Percentiles rank a stretch among this genome's conserved stretches.
phyloP scores from a whole-genome alignment of 2,329 filamentous ascomycete species.

The Diaporthe destruens region DNA sequence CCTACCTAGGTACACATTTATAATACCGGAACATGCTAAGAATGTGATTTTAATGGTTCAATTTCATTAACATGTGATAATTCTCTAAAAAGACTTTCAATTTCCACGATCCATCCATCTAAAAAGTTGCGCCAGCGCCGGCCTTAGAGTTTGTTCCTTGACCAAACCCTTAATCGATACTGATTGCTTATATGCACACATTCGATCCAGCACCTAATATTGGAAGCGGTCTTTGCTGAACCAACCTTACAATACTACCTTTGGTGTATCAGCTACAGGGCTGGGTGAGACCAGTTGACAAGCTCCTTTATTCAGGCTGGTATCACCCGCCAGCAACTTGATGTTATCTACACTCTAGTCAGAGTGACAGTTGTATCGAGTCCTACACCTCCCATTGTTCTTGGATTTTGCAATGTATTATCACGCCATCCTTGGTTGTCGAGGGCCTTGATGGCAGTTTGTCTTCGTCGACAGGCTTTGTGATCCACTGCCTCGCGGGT shows the following conservation, averaged over 20 bases:
- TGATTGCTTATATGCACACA: neutral
- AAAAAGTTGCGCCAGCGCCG: too few relatives aligned
- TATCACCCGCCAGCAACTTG: neutral
- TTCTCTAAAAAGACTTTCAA: too few relatives aligned
- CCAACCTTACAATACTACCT: neutral
- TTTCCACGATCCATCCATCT: too few relatives aligned
- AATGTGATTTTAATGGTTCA: too few relatives aligned
- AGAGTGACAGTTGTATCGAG: neutral
- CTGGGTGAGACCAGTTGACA: neutral
- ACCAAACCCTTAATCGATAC: too few relatives aligned
- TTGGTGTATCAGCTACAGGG: neutral
- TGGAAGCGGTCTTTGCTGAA: neutral
- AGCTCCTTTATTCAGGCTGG: neutral
- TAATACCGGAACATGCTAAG: too few relatives aligned
- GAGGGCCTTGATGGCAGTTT: neutral
- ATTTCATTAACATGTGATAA: too few relatives aligned
- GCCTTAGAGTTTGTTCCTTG: too few relatives aligned
- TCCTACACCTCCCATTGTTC: neutral
- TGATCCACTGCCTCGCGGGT: neutral
- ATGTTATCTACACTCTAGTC: neutral
- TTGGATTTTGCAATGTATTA: neutral
- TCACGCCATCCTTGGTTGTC: neutral
- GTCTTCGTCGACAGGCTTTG: neutral
- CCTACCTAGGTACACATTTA: too few relatives aligned
- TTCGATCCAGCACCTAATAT: neutral